Percentiles rank a stretch among this genome's conserved stretches.
These are phyloP conservation scores for Penicillium sclerotigenum DNA, from an alignment of 2,329 filamentous ascomycete species.

Conservation along the genomic window DNA sequence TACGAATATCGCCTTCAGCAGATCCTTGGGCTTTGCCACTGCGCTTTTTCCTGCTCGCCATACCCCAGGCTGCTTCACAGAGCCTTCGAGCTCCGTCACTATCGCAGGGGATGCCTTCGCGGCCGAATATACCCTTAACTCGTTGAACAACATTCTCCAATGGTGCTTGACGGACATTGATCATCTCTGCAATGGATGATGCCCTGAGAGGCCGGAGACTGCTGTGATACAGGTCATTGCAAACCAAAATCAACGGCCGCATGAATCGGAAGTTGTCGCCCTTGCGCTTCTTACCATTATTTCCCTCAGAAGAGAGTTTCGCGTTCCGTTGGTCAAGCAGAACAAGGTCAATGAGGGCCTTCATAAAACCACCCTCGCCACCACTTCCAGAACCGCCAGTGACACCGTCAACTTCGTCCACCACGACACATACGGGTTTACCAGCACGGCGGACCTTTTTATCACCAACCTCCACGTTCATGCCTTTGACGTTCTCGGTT, in stretches of 20 bases:
- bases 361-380: slow-evolving; percentile 92
- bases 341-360: slow-evolving; percentile 87
- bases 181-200: slow-evolving; percentile 78
- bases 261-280: slow-evolving; percentile 83
- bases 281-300: slow-evolving; percentile 55
- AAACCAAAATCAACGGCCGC: slow-evolving; percentile 87
- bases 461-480: slow-evolving; percentile 47
- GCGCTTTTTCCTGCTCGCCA: slow-evolving; percentile 56
- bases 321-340: slow-evolving; percentile 80
- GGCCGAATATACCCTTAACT: slow-evolving; percentile 79
- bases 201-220: slow-evolving; percentile 83
- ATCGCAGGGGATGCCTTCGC: slow-evolving; percentile 84
- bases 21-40: slow-evolving; percentile 44
- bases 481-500: slow-evolving; percentile 84
- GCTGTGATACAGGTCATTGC: slow-evolving; percentile 94
- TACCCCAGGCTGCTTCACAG: slow-evolving; percentile 65
- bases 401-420: slow-evolving; percentile 95
- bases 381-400: slow-evolving; percentile 72
- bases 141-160: slow-evolving; percentile 80
- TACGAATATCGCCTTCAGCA: slow-evolving; percentile 58
- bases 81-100: slow-evolving; percentile 77
- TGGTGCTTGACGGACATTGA: slow-evolving; percentile 85
- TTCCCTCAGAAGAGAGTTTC: slow-evolving; percentile 29
- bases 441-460: slow-evolving; percentile 65
- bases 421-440: slow-evolving; percentile 85